A percentile compares a stretch with the other conserved stretches of the same genome.
Evolutionary conservation across 75 land plant species (phyloP).

Genomic region (Picea sitchensis): DNA sequence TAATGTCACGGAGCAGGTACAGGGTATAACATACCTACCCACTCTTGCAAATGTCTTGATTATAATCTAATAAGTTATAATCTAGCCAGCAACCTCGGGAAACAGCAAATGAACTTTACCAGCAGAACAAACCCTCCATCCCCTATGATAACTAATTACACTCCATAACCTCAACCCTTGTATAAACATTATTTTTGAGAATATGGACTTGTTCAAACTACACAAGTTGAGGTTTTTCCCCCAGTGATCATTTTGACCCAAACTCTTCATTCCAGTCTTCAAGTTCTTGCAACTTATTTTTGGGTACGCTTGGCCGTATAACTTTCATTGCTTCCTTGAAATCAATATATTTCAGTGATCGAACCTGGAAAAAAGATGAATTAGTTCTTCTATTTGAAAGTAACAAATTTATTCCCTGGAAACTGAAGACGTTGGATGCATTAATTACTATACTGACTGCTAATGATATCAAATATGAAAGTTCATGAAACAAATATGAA

Average conservation of each 20-base stretch:
- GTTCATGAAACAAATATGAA: background rate
- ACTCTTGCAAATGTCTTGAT: background rate
- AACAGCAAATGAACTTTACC: background rate
- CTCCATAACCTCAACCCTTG: background rate
- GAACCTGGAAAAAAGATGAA: slow-evolving; percentile 47
- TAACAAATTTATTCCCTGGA: background rate
- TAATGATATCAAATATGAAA: background rate
- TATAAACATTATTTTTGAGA: background rate
- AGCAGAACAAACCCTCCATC: background rate
- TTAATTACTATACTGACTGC: background rate
- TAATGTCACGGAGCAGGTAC: background rate
- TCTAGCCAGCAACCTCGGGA: background rate
- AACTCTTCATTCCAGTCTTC: slow-evolving; percentile 80
- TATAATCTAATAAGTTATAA: too few species aligned
- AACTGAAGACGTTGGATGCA: background rate
- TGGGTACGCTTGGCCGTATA: slow-evolving; percentile 84
- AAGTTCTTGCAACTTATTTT: slow-evolving; percentile 74
- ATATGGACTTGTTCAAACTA: background rate
- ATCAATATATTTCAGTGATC: slow-evolving; percentile 65
- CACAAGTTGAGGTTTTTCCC: background rate
- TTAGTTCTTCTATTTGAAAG: background rate
- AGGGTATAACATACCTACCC: background rate
- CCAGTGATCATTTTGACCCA: slow-evolving; percentile 57
- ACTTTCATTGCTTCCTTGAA: slow-evolving; percentile 80
- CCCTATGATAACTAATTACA: background rate